Percentiles rank a stretch among this genome's conserved stretches.
Evolutionary conservation across 176 grass and related monocot genomes (phyloP).

Genomic region (Avena atlantica): DNA sequence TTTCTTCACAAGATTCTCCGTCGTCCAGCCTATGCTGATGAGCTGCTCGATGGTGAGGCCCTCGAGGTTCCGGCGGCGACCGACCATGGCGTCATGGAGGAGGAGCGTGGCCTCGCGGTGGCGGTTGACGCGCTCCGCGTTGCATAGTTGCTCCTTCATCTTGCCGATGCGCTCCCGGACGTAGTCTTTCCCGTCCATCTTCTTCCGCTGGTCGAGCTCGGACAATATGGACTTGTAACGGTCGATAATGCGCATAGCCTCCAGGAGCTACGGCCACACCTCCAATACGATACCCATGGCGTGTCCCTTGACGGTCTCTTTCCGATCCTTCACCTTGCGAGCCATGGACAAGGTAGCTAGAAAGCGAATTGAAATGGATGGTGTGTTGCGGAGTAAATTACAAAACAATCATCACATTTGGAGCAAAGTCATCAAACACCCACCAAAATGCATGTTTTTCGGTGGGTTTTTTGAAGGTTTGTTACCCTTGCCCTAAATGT

Average conservation of each 20-base stretch:
- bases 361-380: neutral
- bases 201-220: conserved; percentile 55
- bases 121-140: conserved; percentile 21
- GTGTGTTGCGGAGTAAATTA: neutral
- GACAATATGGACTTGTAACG: conserved; percentile 52
- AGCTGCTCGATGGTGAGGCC: conserved; percentile 46
- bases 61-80: neutral
- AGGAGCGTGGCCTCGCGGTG: conserved; percentile 34
- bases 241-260: neutral
- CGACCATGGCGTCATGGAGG: conserved; percentile 39
- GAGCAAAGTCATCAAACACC: too few relatives aligned
- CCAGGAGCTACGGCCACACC: neutral
- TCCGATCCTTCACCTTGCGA: conserved; percentile 31
- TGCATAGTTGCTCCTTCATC: conserved; percentile 46
- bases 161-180: conserved; percentile 41
- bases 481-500: too few relatives aligned
- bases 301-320: conserved; percentile 36
- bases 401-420: too few relatives aligned
- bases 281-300: neutral
- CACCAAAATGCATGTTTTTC: neutral
- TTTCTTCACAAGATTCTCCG: conserved; percentile 20
- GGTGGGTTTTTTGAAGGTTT: too few relatives aligned
- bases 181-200: conserved; percentile 52
- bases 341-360: neutral
- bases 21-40: conserved; percentile 6